Evolutionary conservation across 164 flowering plant genomes (phyloP).

Genomic region (Kingdonia uniflora): DNA sequence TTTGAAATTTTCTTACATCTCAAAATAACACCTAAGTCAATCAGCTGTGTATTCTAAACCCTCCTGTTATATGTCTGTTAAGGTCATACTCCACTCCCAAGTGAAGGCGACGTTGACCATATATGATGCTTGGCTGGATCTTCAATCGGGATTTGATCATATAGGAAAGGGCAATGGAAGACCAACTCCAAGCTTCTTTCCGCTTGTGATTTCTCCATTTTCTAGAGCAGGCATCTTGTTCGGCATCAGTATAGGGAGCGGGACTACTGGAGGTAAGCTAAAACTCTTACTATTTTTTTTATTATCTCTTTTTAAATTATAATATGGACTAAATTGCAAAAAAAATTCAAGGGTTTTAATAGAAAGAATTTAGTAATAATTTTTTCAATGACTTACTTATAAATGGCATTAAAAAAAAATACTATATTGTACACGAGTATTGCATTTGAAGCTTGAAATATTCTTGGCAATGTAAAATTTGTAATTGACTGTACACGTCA

Average conservation of each 20-base stretch:
- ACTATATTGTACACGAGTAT: too few species aligned
- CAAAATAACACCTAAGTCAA: too few species aligned
- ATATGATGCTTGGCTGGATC: slow-evolving; percentile 93
- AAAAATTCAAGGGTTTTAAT: too few species aligned
- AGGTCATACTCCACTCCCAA: slow-evolving; percentile 89
- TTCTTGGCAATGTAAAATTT: too few species aligned
- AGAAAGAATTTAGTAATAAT: too few species aligned
- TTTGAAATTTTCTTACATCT: too few species aligned
- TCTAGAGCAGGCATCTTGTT: slow-evolving; percentile 81
- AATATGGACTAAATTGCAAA: too few species aligned
- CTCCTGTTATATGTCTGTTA: slow-evolving; percentile 4
- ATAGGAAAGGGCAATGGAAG: slow-evolving; percentile 57
- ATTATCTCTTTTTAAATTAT: too few species aligned
- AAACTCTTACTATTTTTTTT: not conserved
- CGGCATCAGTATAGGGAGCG: slow-evolving; percentile 46
- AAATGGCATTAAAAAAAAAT: too few species aligned
- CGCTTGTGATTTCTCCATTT: slow-evolving; percentile 63
- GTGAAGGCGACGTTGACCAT: slow-evolving; percentile 77
- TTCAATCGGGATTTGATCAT: slow-evolving; percentile 90
- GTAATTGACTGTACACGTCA: not conserved
- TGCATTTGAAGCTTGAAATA: too few species aligned
- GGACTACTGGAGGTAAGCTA: slow-evolving; percentile 35
- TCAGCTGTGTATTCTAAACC: too few species aligned
- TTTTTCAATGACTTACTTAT: too few species aligned
- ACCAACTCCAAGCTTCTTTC: slow-evolving; percentile 71